These are phyloP conservation scores for Tardiomyces digboiensis DNA, from an alignment of 1,139 yeast genomes.

Conservation along the genomic window DNA sequence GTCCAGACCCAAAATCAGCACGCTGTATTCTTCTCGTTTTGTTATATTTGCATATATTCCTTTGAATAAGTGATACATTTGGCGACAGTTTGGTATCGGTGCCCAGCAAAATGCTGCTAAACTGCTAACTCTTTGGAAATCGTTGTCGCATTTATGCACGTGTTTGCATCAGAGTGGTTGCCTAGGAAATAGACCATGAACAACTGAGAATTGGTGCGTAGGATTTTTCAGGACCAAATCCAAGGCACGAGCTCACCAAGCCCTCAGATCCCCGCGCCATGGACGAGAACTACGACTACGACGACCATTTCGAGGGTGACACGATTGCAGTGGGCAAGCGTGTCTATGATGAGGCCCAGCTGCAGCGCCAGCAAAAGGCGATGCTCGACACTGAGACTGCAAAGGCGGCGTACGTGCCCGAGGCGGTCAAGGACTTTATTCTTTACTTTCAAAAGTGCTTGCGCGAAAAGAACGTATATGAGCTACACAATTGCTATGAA, in stretches of 20 bases:
- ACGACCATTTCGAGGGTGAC: conserved; percentile 14
- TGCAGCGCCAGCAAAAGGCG: conserved; percentile 25
- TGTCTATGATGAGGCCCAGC: conserved; percentile 25
- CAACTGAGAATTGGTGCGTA: neutral
- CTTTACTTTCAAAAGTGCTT: conserved; percentile 34
- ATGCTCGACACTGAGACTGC: conserved; percentile 13
- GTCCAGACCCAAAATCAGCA: conserved; percentile 81
- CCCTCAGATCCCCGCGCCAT: conserved; percentile 4
- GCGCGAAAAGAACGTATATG: conserved; percentile 34
- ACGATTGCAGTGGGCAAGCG: conserved; percentile 23
- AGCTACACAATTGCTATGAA: conserved; percentile 36
- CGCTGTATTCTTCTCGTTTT: conserved; percentile 55
- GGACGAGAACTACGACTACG: conserved; percentile 18
- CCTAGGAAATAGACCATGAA: no score
- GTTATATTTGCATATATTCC: conserved; percentile 50
- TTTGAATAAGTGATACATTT: conserved; percentile 58
- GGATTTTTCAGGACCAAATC: neutral
- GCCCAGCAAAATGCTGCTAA: no score
- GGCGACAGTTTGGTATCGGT: neutral
- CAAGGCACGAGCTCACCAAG: neutral
- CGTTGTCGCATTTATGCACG: no score
- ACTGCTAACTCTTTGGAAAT: no score
- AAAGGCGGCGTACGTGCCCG: conserved; percentile 28
- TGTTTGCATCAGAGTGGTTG: no score
- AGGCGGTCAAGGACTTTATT: conserved; percentile 35